phyloP scores from a whole-genome alignment of 345 rosid genomes.

The rapeseed (Brassica napus) region DNA sequence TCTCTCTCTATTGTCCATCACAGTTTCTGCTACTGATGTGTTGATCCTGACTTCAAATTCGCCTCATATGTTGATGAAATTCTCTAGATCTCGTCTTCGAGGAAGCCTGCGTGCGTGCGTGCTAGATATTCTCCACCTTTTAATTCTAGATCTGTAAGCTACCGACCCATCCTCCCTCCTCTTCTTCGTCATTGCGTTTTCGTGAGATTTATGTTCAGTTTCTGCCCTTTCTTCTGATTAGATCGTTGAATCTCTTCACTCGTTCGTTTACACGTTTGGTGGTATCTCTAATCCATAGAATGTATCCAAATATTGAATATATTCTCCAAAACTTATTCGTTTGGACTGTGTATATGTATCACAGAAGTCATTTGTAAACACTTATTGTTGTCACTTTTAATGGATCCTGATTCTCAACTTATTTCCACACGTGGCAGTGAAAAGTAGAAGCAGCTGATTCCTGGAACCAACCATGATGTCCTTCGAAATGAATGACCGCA shows the following conservation, averaged over 20 bases:
- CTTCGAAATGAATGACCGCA: conserved; percentile 44
- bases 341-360: neutral
- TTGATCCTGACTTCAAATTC: conserved; percentile 2
- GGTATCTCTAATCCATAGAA: neutral
- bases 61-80: neutral
- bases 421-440: conserved; percentile 6
- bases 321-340: neutral
- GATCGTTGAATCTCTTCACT: conserved; percentile 15
- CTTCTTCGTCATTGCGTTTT: conserved; percentile 7
- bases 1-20: neutral
- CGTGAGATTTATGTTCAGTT: neutral
- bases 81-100: conserved; percentile 21
- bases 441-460: conserved; percentile 18
- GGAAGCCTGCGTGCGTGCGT: neutral
- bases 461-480: conserved; percentile 40
- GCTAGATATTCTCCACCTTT: conserved; percentile 10
- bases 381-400: neutral
- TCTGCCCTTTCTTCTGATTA: neutral
- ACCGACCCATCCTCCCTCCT: neutral
- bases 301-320: neutral
- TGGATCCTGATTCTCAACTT: neutral
- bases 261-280: conserved; percentile 8
- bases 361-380: neutral
- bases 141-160: conserved; percentile 32
- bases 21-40: neutral